Evolutionary conservation across 768 basidiomycete species (phyloP), one percentile per base, ranked within the genome.

Genomic region (Obba rivulosa): DNA sequence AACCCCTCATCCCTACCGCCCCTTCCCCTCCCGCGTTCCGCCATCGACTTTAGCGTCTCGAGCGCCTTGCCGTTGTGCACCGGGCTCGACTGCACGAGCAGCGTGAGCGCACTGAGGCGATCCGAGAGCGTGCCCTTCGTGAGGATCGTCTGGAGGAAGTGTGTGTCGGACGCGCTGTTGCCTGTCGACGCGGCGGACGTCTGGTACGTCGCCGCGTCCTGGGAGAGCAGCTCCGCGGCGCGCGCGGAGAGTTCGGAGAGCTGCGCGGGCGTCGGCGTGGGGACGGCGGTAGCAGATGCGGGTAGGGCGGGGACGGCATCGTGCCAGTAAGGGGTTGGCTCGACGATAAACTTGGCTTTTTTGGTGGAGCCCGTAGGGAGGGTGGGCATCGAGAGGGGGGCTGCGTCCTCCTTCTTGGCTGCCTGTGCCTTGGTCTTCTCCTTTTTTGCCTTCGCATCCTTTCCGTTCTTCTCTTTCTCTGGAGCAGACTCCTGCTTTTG

Each of bases 1-100:
- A 96, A 64, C 56, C 87, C 83, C 70, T 97, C 94, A 43, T 93
- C 93, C n/a, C 94, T 76, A 3, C 91, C 90, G 35, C 91, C 92
- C 58, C 90, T 91, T 0, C 83, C 85, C 51, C 85, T 81, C 0
- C 85, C 85, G 31, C 77, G 69, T 60, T 88, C 87, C 1, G 87
- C 81, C 85, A 95, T 83, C 3, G 66, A 67, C 61, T 81, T 80
- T 46, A 97, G 66, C 2, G 75, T 77, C 48, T 91, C 89, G 43
- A 96, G 67, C 0, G 92, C 87, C 55, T 83, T 83, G 8, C 76
- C 77, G 59, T 94, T 92, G 61, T 95, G 91, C 52, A 94, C 52
- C 1, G 94, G 94, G 43, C 87, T 87, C 44, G 83, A 81, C 66
- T 95, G 88, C 17, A 93, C 90, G 41, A 97, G 73, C 35, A 97